A percentile compares a stretch with the other conserved stretches of the same genome.
phyloP scores from a whole-genome alignment of 2,329 filamentous ascomycete genomes.

The Fusarium oxysporum region DNA sequence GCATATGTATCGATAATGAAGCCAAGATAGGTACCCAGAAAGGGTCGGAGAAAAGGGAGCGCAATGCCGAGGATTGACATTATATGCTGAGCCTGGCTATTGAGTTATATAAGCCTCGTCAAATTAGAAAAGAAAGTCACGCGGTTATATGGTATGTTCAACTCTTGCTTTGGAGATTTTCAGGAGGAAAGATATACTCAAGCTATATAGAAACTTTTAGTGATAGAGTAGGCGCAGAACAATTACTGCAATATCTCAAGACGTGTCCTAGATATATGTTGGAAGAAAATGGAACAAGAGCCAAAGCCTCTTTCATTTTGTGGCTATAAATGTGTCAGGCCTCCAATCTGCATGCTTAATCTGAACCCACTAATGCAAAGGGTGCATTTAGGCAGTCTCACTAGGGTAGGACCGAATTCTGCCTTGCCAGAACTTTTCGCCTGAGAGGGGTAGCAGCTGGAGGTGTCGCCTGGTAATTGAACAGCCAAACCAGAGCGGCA shows the following conservation, averaged over 20 bases:
- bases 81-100: background rate
- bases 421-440: background rate
- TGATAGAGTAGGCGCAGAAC: background rate
- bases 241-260: background rate
- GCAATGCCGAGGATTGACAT: background rate
- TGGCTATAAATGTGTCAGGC: background rate
- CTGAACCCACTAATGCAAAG: background rate
- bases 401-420: background rate
- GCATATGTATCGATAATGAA: background rate
- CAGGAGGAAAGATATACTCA: fast-evolving
- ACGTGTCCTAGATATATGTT: background rate
- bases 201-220: background rate
- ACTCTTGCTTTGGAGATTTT: background rate
- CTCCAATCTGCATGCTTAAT: too few species aligned
- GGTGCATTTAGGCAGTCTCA: background rate
- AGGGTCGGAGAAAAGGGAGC: background rate
- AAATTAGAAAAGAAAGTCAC: background rate
- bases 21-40: background rate
- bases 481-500: too few species aligned
- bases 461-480: too few species aligned
- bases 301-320: background rate
- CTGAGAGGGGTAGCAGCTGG: too few species aligned
- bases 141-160: background rate
- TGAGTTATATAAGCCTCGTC: background rate
- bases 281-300: background rate